Base-by-base conservation (phyloP, 2,329 filamentous ascomycete genomes). In the Endoconidiophora polonica region DNA sequence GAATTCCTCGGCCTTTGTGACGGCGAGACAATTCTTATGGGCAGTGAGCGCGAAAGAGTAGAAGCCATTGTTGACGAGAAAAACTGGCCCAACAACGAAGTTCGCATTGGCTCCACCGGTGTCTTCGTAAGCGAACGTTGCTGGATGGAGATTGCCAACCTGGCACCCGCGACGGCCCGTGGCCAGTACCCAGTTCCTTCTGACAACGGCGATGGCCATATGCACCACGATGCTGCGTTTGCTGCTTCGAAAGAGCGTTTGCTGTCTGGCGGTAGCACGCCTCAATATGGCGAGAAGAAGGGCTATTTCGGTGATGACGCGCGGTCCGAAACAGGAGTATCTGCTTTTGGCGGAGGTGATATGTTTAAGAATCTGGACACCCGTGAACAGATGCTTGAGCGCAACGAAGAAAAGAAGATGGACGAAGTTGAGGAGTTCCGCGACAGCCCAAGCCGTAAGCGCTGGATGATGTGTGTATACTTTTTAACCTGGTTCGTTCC, bases 291-390 rank as follows among this genome's bases (percentile, higher is more conserved):
- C 53, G 88, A 95, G 63, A 86, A 87, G 62, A 73, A 74, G 52
- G 83, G 80, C 20, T 95, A 94, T 61, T 95, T 95, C 58, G 70
- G 66, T 53, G 87, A 94, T 52, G 91, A 98, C 61, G 71, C 80
- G 5, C 86, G 87, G 41, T 96, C 91, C 26, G 91, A 98, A 47
- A 88, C 90, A 5, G 90, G 88, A 3, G 83, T 75, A 2, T 95
- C 90, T n/a, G 87, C 86, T 4, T 83, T 94, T 61, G 84, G 88
- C 44, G 84, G 77, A 48, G 88, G 91, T 5, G 91, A 98, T 62
- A 94, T 98, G 90, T 98, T 98, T 72, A 86, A 87, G 60, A 94
- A 95, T 59, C 72, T 96, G 5, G 90, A 96, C 57, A 95, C 90
- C 5, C 78, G 86, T 55, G 84, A 93, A 62, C 85, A 94, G 61